Base-by-base conservation (phyloP, 148 eudicot genomes). In the Rhododendron simsii region DNA sequence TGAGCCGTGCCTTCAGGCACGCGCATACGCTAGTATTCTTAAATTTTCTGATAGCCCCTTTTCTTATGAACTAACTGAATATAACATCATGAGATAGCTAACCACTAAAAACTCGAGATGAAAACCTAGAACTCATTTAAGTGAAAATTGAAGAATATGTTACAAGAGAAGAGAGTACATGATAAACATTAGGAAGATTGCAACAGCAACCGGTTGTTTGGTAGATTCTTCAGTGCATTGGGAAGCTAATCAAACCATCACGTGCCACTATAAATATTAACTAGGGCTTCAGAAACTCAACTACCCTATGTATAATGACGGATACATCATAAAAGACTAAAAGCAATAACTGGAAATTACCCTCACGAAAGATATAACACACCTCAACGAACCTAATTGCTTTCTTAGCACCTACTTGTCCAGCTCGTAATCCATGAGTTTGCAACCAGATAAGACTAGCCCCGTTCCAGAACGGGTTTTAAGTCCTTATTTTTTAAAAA, bases 211-310 rank as follows among this genome's bases (percentile, higher is more conserved):
- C 99, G 95, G 98, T 96, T 95, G 85, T 91, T 96, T 35, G 99
- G 99, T 48, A 96, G 87, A 63, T 86, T 94, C 88, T 96, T 96
- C 81, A 96, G 80, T 84, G 99, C 95, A 90, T 95, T 96, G 30
- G 99, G 99, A 83, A 87, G 85, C 98, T 98, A 81, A 90, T 55
- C 87, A 92, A 88, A 79, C 99, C 98, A 91, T 96, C 98, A 86
- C 98, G 97, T 53, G 89, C 95, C 89, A 96, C 90, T 80, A 96
- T 96, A 76, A 37, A 37, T 41, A 33, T 83, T 41, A 41, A 13
- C 76, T 14, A 65, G 77, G 47, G 35, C 30, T 82, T 12, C 85
- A 65, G 37, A 83, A 39, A 63, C 37, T 45, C 23, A 65, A 63
- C 51, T 30, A 9, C 21, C 44, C 13, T 18, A 50, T 5, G 12